phyloP scores from a whole-genome alignment of 371 early-diverging fungal genomes.

The Rhizopus stolonifer region DNA sequence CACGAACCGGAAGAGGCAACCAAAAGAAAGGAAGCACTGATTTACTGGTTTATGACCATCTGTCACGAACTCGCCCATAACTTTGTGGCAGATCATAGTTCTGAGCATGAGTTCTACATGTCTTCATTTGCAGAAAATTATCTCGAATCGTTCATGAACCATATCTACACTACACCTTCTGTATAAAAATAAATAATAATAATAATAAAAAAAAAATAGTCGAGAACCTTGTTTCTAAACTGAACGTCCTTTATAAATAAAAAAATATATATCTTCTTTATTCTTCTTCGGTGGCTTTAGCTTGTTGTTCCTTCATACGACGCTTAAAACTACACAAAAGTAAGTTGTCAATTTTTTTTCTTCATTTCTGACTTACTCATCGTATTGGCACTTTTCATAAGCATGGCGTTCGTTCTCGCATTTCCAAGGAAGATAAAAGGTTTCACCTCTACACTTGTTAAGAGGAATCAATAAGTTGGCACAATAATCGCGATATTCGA shows the following conservation, averaged over 20 bases:
- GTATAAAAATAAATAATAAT: not conserved
- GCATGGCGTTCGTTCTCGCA: conserved; percentile 88
- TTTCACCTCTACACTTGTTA: conserved; percentile 88
- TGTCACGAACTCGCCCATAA: conserved; percentile 92
- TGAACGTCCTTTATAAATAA: too few species aligned
- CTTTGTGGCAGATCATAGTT: conserved; percentile 58
- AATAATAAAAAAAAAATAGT: too few species aligned
- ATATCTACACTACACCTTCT: conserved; percentile 1
- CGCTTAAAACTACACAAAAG: conserved; percentile 24
- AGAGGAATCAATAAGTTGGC: conserved; percentile 86
- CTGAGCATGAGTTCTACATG: conserved; percentile 73
- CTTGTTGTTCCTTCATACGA: conserved; percentile 36
- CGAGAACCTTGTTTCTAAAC: too few species aligned
- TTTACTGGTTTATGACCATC: conserved; percentile 87
- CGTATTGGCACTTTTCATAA: conserved; percentile 95
- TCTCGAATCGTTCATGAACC: conserved; percentile 48
- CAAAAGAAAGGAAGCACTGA: conserved; percentile 55
- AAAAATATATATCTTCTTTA: too few species aligned
- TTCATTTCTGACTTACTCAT: conserved; percentile 72
- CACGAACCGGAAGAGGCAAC: conserved; percentile 42
- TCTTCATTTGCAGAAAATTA: conserved; percentile 77
- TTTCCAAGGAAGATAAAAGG: conserved; percentile 89
- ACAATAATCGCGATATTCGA: conserved; percentile 93
- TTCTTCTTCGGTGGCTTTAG: conserved; percentile 25
- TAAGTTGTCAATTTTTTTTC: not conserved